Conservation (phyloP, 2,329 filamentous ascomycete genomes). For the Orbilia oligospora region DNA sequence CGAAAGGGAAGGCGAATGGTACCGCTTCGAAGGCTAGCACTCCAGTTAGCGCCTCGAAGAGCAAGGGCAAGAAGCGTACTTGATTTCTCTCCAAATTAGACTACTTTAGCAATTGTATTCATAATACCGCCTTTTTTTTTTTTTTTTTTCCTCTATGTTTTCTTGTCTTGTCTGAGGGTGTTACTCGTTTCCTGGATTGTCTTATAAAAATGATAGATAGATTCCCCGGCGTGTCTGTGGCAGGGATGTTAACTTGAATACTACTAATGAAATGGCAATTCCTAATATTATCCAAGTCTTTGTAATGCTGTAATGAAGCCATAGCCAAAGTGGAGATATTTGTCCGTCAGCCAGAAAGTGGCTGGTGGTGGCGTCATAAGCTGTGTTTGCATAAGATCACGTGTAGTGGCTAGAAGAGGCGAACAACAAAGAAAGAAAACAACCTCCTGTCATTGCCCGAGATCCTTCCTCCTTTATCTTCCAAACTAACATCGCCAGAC, state of each 20-base stretch:
- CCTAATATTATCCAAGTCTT: too few relatives aligned
- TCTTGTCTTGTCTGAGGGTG: neutral
- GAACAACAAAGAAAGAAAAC: slow-evolving; percentile 15
- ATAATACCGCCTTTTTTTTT: neutral
- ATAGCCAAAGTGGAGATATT: too few relatives aligned
- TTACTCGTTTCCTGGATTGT: slow-evolving; percentile 26
- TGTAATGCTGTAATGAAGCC: too few relatives aligned
- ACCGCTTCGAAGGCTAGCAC: slow-evolving; percentile 57
- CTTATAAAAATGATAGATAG: slow-evolving; percentile 43
- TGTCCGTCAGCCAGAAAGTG: neutral
- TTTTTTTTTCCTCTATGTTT: neutral
- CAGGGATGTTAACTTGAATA: neutral
- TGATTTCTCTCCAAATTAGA: neutral
- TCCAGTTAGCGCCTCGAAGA: slow-evolving; percentile 43
- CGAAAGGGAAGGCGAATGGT: slow-evolving; percentile 47
- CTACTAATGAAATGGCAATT: slow-evolving; percentile 1
- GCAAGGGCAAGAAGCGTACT: slow-evolving; percentile 55
- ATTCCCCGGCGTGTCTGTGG: slow-evolving; percentile 22
- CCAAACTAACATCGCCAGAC: slow-evolving; percentile 16
- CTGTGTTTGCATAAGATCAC: neutral
- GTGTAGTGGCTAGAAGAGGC: slow-evolving; percentile 3
- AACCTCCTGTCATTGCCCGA: slow-evolving; percentile 7
- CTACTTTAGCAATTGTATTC: neutral
- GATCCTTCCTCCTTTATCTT: neutral
- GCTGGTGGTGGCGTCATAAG: neutral